Evolutionary conservation across 768 basidiomycete genomes (phyloP), one percentile per base, ranked within the genome.

Genomic region (Pleurotus tuoliensis): DNA sequence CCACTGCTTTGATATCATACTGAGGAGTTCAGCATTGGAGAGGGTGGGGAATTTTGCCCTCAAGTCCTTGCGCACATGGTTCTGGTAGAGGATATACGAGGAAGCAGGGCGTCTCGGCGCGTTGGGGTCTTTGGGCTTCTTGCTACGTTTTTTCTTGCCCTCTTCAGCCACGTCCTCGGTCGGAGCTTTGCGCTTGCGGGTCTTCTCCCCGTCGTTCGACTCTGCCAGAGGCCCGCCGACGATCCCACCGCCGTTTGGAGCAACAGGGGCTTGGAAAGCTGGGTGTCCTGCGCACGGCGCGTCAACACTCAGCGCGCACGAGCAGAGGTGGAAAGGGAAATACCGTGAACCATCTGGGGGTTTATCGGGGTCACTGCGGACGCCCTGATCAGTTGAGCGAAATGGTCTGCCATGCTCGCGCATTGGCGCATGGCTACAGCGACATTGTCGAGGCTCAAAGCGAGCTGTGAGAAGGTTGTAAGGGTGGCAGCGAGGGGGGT

Each of bases 21-120:
- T 67, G 63, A 97, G 72, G 38, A 97, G 72, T 56, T 95, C 93
- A 39, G 80, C 68, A 67, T 97, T 87, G 38, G 79, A 70, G 57
- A 93, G 69, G 7, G 74, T 71, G 8, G 90, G 88, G 67, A 89
- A 72, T 62, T 78, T 70, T 39, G 77, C 75, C 74, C 87, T 86
- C 62, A 95, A 77, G 56, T 82, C 77, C 58, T 82, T 82, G 68
- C 94, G 88, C 54, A 94, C 79, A 12, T 90, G 89, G 67, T 96
- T 97, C 74, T 98, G 96, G 80, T 89, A 98, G 62, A 95, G 75
- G 65, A 98, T 83, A 73, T 96, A 98, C 16, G 94, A 93, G 5
- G 91, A 91, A 12, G 93, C 81, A 24, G 96, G 95, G 7, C 93
- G 87, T 69, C 95, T 97, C 30, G 96, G 96, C 57, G 94, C 94